A percentile compares a stretch with the other conserved stretches of the same genome.
These are phyloP conservation scores for Ascochyta lentis DNA, from an alignment of 2,329 filamentous ascomycete genomes.

Conservation along the genomic window DNA sequence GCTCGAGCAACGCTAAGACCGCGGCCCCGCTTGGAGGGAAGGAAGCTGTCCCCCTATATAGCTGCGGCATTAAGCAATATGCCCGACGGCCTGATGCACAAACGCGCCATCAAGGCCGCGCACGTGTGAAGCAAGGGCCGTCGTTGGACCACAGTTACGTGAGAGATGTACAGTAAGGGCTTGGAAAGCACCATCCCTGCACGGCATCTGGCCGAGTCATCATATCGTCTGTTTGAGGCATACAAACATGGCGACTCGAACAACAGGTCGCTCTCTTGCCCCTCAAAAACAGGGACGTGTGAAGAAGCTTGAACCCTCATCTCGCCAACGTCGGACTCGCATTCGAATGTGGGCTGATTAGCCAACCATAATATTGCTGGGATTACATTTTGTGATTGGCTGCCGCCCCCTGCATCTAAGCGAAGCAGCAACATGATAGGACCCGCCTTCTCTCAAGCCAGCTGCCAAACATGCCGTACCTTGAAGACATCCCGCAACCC, in stretches of 20 bases:
- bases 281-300: background rate
- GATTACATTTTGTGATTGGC: constrained; percentile 21
- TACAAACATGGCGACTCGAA: background rate
- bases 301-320: background rate
- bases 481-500: constrained; percentile 32
- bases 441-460: constrained; percentile 9
- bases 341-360: background rate
- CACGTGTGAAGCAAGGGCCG: background rate
- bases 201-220: background rate
- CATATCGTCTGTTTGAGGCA: background rate
- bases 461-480: constrained; percentile 23
- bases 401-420: constrained; percentile 2
- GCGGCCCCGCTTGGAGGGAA: background rate
- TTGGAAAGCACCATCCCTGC: background rate
- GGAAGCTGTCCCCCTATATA: too few species aligned
- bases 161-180: background rate
- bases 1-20: background rate
- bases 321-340: background rate
- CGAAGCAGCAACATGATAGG: background rate
- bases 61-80: background rate
- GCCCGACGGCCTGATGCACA: background rate
- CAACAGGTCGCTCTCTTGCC: background rate
- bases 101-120: background rate
- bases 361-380: background rate
- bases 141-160: background rate